A percentile compares a stretch with the other conserved stretches of the same genome.
Conservation (phyloP, 306 rosid species). For the Glycine tomentella region DNA sequence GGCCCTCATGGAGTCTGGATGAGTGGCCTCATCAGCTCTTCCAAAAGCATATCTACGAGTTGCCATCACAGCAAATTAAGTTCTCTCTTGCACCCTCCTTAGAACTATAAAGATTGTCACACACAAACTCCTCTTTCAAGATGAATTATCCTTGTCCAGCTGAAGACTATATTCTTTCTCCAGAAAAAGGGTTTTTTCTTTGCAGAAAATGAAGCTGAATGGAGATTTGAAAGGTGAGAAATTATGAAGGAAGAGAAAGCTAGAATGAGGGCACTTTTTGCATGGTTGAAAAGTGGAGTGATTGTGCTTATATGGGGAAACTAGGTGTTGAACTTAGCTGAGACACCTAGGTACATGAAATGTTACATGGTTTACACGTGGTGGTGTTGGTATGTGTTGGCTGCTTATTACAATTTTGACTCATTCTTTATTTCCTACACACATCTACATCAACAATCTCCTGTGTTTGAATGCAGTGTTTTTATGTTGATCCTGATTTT, state of each 20-base stretch:
- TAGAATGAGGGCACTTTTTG: slow-evolving; percentile 44
- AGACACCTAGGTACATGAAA: slow-evolving; percentile 62
- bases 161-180: not conserved
- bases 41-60: slow-evolving; percentile 78
- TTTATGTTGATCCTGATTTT: slow-evolving; percentile 32
- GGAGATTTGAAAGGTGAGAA: slow-evolving; percentile 6
- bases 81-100: not conserved
- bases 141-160: not conserved
- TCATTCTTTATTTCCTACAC: slow-evolving; percentile 15
- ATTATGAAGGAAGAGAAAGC: not conserved
- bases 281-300: slow-evolving; percentile 73
- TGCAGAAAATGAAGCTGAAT: not conserved
- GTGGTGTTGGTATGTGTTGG: slow-evolving; percentile 41
- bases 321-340: slow-evolving; percentile 26
- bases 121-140: slow-evolving; percentile 22
- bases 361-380: slow-evolving; percentile 58
- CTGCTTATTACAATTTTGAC: slow-evolving; percentile 29
- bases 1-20: slow-evolving; percentile 94
- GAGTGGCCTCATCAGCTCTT: slow-evolving; percentile 89
- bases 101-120: not conserved
- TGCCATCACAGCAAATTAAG: slow-evolving; percentile 56
- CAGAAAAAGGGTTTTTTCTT: not conserved
- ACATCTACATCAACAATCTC: slow-evolving; percentile 10
- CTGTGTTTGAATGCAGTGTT: slow-evolving; percentile 19
- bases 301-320: slow-evolving; percentile 50